These are phyloP conservation scores for Ustilago bromivora DNA, from an alignment of 1,284 basidiomycete species.

Conservation along the genomic window DNA sequence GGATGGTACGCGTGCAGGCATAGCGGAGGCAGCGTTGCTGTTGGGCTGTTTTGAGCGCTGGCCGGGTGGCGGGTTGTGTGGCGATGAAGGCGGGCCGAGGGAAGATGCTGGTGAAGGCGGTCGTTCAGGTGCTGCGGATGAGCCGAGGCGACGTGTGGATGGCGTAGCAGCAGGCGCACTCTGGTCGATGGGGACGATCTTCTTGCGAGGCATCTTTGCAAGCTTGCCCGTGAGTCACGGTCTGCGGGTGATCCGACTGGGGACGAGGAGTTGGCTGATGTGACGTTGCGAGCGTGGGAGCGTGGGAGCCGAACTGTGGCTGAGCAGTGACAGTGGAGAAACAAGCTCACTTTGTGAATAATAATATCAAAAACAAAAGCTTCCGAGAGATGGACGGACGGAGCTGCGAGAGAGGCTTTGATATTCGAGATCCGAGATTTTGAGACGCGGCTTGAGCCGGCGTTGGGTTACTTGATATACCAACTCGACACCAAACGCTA, in stretches of 20 bases:
- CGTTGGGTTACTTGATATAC: not conserved
- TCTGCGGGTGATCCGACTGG: not conserved
- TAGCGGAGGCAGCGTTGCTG: not conserved
- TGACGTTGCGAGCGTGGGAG: not conserved
- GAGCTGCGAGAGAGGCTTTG: not conserved
- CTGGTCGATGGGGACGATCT: constrained; percentile 11
- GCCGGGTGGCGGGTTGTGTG: constrained; percentile 33
- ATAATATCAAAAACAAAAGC: not conserved
- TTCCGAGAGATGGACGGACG: not conserved
- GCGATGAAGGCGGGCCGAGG: constrained; percentile 39
- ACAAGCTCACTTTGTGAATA: not conserved
- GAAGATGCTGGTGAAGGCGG: constrained; percentile 43
- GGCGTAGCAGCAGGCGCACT: constrained; percentile 15
- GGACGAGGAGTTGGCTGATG: not conserved
- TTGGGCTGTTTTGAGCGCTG: constrained; percentile 10
- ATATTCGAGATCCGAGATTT: constrained; percentile 12
- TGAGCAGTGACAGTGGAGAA: constrained; percentile 11
- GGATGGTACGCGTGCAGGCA: constrained; percentile 29
- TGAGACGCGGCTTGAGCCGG: constrained; percentile 25
- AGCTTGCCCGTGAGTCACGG: not conserved
- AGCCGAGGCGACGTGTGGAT: constrained; percentile 22
- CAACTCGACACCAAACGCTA: not conserved
- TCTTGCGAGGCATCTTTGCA: constrained; percentile 38
- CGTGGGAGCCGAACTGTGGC: constrained; percentile 12
- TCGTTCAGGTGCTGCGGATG: constrained; percentile 23